Evolutionary conservation across 1,284 basidiomycete genomes (phyloP).

Genomic region (Stereum hirsutum): DNA sequence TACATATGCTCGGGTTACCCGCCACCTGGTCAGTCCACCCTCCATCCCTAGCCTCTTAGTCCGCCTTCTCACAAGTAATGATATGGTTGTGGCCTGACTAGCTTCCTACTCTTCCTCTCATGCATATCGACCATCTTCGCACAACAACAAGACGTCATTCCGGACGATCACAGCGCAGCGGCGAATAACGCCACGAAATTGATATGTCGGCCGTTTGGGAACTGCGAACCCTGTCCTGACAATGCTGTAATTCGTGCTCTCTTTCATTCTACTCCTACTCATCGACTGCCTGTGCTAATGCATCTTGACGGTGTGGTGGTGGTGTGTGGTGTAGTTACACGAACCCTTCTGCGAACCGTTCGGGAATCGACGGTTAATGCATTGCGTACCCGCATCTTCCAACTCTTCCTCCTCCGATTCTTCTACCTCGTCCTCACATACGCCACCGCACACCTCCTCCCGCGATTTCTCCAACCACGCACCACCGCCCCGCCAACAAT

Average conservation of each 20-base stretch:
- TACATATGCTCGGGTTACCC: too few species aligned
- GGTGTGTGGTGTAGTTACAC: slow-evolving; percentile 61
- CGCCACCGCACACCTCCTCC: slow-evolving; percentile 11
- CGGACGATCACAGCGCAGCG: too few species aligned
- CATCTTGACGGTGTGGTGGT: neutral
- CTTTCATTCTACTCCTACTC: neutral
- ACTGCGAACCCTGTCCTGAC: slow-evolving; percentile 76
- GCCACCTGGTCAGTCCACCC: too few species aligned
- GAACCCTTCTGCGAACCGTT: slow-evolving; percentile 89
- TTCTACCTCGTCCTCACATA: neutral
- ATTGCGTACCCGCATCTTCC: slow-evolving; percentile 39
- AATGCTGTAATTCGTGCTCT: slow-evolving; percentile 51
- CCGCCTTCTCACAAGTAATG: neutral
- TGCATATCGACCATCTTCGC: slow-evolving; percentile 8
- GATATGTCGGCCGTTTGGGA: slow-evolving; percentile 69
- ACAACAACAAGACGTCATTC: too few species aligned
- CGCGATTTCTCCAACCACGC: slow-evolving; percentile 11
- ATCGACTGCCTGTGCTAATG: too few species aligned
- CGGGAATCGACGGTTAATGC: slow-evolving; percentile 80
- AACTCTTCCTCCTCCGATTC: too few species aligned
- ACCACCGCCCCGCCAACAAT: slow-evolving; percentile 8
- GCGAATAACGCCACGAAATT: slow-evolving; percentile 21
- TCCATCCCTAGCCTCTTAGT: too few species aligned
- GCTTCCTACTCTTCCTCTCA: too few species aligned
- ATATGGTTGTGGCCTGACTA: too few species aligned